Evolutionary conservation across 164 flowering plant genomes (phyloP).

Genomic region (Stephania japonica): DNA sequence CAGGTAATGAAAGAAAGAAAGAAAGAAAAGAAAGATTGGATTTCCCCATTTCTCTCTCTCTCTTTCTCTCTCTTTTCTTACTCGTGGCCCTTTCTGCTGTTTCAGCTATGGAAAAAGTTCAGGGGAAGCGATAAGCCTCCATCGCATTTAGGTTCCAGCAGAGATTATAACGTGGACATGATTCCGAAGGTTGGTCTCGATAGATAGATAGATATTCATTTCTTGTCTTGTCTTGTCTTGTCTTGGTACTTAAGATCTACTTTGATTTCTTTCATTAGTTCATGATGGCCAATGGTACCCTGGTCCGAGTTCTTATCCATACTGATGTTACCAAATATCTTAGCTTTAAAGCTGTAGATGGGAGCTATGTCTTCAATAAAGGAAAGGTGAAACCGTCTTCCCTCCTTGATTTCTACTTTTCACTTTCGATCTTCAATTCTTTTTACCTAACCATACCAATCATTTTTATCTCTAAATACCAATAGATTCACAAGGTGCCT

Average conservation of each 20-base stretch:
- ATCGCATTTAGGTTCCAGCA: constrained; percentile 73
- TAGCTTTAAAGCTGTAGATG: constrained; percentile 86
- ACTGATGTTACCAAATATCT: constrained; percentile 90
- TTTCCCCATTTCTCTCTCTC: not conserved
- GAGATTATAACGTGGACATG: constrained; percentile 96
- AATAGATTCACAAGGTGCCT: constrained; percentile 90
- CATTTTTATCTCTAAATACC: constrained; percentile 10
- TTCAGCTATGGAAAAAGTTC: constrained; percentile 87
- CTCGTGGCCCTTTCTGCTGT: not conserved
- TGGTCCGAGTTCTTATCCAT: constrained; percentile 88
- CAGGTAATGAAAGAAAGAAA: constrained; percentile 40
- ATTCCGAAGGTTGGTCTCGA: constrained; percentile 95
- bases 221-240: too few species aligned
- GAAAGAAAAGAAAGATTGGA: not conserved
- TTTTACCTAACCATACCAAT: not conserved
- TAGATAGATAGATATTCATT: too few species aligned
- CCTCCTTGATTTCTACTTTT: not conserved
- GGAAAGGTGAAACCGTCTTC: constrained; percentile 53
- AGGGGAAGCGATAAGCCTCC: constrained; percentile 80
- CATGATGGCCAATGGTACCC: constrained; percentile 94
- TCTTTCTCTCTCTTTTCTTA: not conserved
- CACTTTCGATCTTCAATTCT: not conserved
- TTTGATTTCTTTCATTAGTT: constrained; percentile 37
- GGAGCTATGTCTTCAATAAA: constrained; percentile 78
- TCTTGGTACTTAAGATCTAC: not conserved